Evolutionary conservation across 257 asterid species (phyloP).

Genomic region (Nicotiana knightiana): DNA sequence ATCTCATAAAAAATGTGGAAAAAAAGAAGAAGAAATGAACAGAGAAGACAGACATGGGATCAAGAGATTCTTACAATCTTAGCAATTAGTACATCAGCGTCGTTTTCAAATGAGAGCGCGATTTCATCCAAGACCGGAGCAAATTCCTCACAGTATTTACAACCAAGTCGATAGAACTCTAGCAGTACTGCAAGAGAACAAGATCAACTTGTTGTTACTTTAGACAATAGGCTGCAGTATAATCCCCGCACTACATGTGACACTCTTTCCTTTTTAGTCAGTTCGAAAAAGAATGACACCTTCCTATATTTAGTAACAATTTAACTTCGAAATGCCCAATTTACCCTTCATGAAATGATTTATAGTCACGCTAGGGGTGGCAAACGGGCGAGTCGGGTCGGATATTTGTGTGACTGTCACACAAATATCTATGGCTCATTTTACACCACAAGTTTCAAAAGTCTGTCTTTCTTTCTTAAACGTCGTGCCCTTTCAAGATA

Average conservation of each 20-base stretch:
- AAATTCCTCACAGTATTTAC: slow-evolving; percentile 74
- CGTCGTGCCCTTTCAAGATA: not conserved
- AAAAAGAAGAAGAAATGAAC: not conserved
- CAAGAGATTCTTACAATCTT: slow-evolving; percentile 41
- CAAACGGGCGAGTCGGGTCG: no score
- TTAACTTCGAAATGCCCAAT: no score
- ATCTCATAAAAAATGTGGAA: not conserved
- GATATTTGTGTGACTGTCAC: no score
- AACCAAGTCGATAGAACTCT: slow-evolving; percentile 82
- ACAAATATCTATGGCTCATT: no score
- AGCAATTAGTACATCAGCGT: slow-evolving; percentile 59
- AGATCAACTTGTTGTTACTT: not conserved
- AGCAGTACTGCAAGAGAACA: slow-evolving; percentile 42
- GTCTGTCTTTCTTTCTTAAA: no score
- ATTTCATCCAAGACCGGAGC: slow-evolving; percentile 90
- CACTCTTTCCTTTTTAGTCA: no score
- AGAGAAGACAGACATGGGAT: not conserved
- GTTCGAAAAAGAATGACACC: no score
- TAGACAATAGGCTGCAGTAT: not conserved
- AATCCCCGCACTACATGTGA: not conserved
- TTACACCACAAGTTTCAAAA: no score
- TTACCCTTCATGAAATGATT: no score
- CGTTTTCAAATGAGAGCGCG: slow-evolving; percentile 50
- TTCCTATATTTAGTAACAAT: not conserved
- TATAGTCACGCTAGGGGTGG: no score